These are phyloP conservation scores for Retiboletus flavoniger DNA, from an alignment of 1,284 basidiomycete genomes.

Conservation along the genomic window DNA sequence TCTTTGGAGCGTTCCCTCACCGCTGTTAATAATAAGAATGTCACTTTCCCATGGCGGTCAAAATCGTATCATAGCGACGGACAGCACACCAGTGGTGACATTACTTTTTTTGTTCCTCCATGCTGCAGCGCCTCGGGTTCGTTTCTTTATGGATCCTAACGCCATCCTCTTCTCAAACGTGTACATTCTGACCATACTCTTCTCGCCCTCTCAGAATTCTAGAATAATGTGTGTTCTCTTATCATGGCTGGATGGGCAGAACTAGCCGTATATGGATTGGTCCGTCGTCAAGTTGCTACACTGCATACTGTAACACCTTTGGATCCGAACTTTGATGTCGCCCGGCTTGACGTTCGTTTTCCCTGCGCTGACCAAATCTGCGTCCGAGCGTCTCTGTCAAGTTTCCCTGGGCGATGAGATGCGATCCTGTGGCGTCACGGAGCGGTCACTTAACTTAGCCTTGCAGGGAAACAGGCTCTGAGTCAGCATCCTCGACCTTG, in stretches of 20 bases:
- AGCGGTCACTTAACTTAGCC: constrained; percentile 2
- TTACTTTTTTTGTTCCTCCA: constrained; percentile 2
- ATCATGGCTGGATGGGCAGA: constrained; percentile 14
- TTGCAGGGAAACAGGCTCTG: constrained; percentile 8
- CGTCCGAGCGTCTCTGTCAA: neutral
- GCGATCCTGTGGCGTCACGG: constrained; percentile 25
- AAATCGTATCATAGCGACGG: constrained; percentile 27
- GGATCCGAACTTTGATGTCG: constrained; percentile 10
- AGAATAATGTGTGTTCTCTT: constrained; percentile 6
- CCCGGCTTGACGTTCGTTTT: neutral
- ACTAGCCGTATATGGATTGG: constrained; percentile 21
- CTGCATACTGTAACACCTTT: neutral
- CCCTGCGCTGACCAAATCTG: neutral
- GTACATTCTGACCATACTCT: constrained; percentile 7
- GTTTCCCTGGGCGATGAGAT: neutral
- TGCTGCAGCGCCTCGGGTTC: constrained; percentile 5
- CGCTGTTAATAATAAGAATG: constrained; percentile 12
- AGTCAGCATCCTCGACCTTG: constrained; percentile 9
- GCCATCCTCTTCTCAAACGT: constrained; percentile 13
- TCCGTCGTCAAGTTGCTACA: constrained; percentile 5
- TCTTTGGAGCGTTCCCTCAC: constrained; percentile 15
- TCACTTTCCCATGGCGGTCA: constrained; percentile 31
- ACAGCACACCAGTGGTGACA: constrained; percentile 1
- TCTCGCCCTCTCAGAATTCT: constrained; percentile 6
- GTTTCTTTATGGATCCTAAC: constrained; percentile 9